Percentiles rank a stretch among this genome's conserved stretches.
Evolutionary conservation across 371 early-diverging fungal species (phyloP).

Genomic region (Coemansia sp.): DNA sequence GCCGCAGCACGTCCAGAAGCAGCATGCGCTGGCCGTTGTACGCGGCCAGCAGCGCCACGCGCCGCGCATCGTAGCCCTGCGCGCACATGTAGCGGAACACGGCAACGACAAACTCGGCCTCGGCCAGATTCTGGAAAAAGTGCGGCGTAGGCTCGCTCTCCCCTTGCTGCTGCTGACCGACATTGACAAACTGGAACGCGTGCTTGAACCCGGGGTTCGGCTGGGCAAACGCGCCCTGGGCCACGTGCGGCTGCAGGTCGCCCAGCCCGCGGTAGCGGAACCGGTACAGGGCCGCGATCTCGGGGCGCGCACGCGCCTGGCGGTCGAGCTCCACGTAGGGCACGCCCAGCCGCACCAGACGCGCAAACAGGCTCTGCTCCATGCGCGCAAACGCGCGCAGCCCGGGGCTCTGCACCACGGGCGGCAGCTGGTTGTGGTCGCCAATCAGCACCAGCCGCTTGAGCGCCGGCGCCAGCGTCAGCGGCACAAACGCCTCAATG

Average conservation of each 20-base stretch:
- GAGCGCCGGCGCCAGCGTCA: constrained; percentile 71
- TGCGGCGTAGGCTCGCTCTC: constrained; percentile 80
- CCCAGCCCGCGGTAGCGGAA: constrained; percentile 75
- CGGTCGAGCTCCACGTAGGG: constrained; percentile 78
- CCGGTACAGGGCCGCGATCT: constrained; percentile 78
- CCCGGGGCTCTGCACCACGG: constrained; percentile 83
- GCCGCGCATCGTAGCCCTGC: constrained; percentile 84
- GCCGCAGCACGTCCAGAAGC: constrained; percentile 82
- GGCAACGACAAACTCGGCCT: constrained; percentile 95
- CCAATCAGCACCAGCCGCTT: constrained; percentile 94
- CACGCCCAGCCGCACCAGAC: constrained; percentile 89
- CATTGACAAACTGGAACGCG: constrained; percentile 84
- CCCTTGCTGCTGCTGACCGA: constrained; percentile 72
- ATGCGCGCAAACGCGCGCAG: constrained; percentile 83
- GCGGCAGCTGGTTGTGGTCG: constrained; percentile 95
- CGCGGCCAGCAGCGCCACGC: constrained; percentile 88
- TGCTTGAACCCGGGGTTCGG: constrained; percentile 85
- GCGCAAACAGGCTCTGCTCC: constrained; percentile 89
- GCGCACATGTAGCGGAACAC: constrained; percentile 94
- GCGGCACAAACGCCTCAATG: constrained; percentile 92
- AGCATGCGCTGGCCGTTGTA: constrained; percentile 94
- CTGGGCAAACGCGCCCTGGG: constrained; percentile 51
- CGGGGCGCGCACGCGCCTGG: constrained; percentile 83
- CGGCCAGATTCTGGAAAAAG: constrained; percentile 91
- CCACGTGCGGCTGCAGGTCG: constrained; percentile 57